A percentile compares a stretch with the other conserved stretches of the same genome.
Conservation (phyloP, 192 early-diverging fungal species). For the Backusella parvicylindrica region DNA sequence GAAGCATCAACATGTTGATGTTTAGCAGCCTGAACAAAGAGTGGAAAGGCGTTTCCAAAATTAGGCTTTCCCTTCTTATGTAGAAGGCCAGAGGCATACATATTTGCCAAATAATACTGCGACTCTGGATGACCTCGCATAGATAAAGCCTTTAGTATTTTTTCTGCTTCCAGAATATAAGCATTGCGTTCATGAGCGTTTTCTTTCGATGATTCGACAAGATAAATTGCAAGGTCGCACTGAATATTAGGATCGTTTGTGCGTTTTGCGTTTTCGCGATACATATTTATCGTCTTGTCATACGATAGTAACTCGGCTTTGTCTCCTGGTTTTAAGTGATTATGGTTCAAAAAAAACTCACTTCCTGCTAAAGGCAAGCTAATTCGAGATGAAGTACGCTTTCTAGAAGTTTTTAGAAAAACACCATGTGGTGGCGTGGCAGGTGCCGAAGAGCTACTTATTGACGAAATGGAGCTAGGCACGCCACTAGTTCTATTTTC, state of each 20-base stretch:
- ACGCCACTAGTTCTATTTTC: neutral
- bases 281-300: constrained; percentile 48
- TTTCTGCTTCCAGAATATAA: constrained; percentile 59
- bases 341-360: constrained; percentile 36
- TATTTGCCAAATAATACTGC: constrained; percentile 62
- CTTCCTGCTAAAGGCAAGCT: neutral
- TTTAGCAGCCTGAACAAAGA: constrained; percentile 65
- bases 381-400: neutral
- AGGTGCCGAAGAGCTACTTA: neutral
- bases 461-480: neutral
- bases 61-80: constrained; percentile 51
- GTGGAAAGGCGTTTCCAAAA: constrained; percentile 59
- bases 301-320: constrained; percentile 49
- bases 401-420: neutral
- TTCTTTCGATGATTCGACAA: constrained; percentile 47
- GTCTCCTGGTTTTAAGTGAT: constrained; percentile 54
- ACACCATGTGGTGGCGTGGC: neutral
- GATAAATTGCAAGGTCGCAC: constrained; percentile 61
- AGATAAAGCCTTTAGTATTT: constrained; percentile 38
- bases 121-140: constrained; percentile 55
- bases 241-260: constrained; percentile 53
- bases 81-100: constrained; percentile 58
- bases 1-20: constrained; percentile 58
- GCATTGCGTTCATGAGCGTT: constrained; percentile 28
- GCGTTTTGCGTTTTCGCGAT: constrained; percentile 61